Evolutionary conservation across 164 flowering plant species (phyloP), one percentile per base, ranked within the genome.

Genomic region (Chloranthus sessilifolius): DNA sequence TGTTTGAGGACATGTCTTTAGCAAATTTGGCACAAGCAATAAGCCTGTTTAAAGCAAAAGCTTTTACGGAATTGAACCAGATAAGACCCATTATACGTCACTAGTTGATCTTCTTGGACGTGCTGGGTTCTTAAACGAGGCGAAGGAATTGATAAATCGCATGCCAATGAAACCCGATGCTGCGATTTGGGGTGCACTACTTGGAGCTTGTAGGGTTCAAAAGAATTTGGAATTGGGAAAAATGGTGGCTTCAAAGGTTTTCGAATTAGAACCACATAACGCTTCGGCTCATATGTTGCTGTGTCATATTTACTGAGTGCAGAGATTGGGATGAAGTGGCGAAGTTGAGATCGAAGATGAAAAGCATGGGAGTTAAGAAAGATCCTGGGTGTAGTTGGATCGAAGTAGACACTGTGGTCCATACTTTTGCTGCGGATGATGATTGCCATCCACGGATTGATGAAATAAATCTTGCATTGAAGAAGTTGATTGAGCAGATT

Each of bases 71-170:
- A 24, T 55, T 10, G 47, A 36, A 24, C 50, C 51, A 4, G 42
- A 33, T 34, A 36, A 16, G 25, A 45, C 38, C 40, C 52, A 55
- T 55, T 55, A 46, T 35, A 35, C 59, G 15, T 55, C 50, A 23
- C 23, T 55, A 52, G 59, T 55, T 34, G 58, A 54, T 54, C 47
- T 54, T 28, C 41, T 54, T 34, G 58, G 58, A 12, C 58, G 58
- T 11, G 58, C 58, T 33, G 58, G 58, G 10, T 33, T 10, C 28
- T 43, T 54, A 22, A 33, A 54, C 3, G 58, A 54, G 41, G 58
- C 58, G 0, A 30, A 23, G 11, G 35, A 44, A 14, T 31, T 54
- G 26, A 31, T 54, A 5, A 31, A 54, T 9, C 31, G 21, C 11
- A 33, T 54, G 58, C 50, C 41, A 14, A 7, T 33, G 20, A 43